A percentile compares a stretch with the other conserved stretches of the same genome.
Evolutionary conservation across 75 land plant genomes (phyloP).

Genomic region (Azolla pinnata): DNA sequence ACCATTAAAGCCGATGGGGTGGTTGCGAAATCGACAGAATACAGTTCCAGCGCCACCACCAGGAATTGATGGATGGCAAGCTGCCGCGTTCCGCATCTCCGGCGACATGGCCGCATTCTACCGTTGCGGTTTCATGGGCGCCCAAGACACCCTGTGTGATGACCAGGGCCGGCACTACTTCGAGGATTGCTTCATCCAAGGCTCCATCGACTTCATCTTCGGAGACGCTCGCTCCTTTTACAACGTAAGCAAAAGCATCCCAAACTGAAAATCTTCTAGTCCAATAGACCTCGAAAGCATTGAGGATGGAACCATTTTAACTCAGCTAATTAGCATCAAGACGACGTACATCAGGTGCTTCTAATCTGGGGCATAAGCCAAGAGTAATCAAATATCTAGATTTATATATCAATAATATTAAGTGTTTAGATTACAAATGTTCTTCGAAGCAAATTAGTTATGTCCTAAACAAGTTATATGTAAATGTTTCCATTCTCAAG

Average conservation of each 20-base stretch:
- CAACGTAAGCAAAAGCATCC: conserved; percentile 10
- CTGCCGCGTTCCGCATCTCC: conserved; percentile 16
- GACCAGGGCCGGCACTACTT: conserved; percentile 30
- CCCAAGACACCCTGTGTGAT: conserved; percentile 31
- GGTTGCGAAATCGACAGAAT: no score
- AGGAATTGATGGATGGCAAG: conserved; percentile 17
- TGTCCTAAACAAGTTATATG: no score
- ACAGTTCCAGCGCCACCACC: conserved; percentile 19
- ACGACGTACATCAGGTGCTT: background rate
- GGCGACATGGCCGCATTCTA: conserved; percentile 25
- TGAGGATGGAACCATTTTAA: background rate
- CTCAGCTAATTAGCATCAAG: background rate
- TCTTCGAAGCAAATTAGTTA: no score
- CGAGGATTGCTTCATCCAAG: conserved; percentile 27
- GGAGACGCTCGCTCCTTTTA: conserved; percentile 30
- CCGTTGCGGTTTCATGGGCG: conserved; percentile 21
- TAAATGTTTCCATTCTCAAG: no score
- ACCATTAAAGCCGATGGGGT: no score
- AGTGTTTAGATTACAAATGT: no score
- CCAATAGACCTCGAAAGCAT: background rate
- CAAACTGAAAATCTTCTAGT: background rate
- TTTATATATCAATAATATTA: no score
- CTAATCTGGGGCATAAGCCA: no score
- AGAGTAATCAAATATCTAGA: no score
- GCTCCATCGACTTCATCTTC: conserved; percentile 28